A percentile compares a stretch with the other conserved stretches of the same genome.
These are phyloP conservation scores for Leptomonas seymouri DNA, from an alignment of 208 protist genomes.

Conservation along the genomic window DNA sequence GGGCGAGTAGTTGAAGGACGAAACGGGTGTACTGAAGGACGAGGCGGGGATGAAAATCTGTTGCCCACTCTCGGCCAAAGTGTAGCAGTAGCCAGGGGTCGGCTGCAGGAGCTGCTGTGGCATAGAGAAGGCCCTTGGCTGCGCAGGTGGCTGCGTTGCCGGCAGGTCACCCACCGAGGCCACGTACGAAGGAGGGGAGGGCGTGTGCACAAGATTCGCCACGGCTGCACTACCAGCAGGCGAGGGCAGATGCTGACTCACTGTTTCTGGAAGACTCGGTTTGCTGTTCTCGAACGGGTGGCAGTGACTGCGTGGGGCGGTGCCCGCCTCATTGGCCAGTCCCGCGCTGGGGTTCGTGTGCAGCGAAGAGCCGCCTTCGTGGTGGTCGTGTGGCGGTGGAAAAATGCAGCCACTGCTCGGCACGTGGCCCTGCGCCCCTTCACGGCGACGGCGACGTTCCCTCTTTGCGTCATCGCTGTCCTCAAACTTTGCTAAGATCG, in stretches of 20 bases:
- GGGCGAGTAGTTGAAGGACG: constrained; percentile 7
- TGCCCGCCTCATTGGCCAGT: constrained; percentile 12
- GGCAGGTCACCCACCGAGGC: constrained; percentile 1
- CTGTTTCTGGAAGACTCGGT: not conserved
- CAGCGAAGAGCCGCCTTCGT: constrained; percentile 12
- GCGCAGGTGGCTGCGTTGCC: not conserved
- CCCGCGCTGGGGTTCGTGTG: constrained; percentile 17
- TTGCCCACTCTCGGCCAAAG: constrained; percentile 38
- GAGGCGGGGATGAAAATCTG: constrained; percentile 43
- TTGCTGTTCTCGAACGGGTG: constrained; percentile 1
- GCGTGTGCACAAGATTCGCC: not conserved
- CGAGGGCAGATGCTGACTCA: not conserved
- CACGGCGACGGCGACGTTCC: constrained; percentile 65
- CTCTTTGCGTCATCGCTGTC: constrained; percentile 76
- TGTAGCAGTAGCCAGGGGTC: constrained; percentile 47
- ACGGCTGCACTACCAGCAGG: not conserved
- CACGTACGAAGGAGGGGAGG: constrained; percentile 17
- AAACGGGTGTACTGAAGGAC: constrained; percentile 18
- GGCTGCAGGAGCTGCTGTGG: constrained; percentile 32
- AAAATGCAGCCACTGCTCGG: constrained; percentile 50
- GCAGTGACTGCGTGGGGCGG: constrained; percentile 6
- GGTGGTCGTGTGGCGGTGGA: constrained; percentile 37
- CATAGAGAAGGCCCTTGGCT: constrained; percentile 18
- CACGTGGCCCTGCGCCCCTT: constrained; percentile 34
- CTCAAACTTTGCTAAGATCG: constrained; percentile 76